These are phyloP conservation scores for Pseudoscleropodium purum DNA, from an alignment of 225 moss, liverwort and hornwort genomes.

Conservation along the genomic window DNA sequence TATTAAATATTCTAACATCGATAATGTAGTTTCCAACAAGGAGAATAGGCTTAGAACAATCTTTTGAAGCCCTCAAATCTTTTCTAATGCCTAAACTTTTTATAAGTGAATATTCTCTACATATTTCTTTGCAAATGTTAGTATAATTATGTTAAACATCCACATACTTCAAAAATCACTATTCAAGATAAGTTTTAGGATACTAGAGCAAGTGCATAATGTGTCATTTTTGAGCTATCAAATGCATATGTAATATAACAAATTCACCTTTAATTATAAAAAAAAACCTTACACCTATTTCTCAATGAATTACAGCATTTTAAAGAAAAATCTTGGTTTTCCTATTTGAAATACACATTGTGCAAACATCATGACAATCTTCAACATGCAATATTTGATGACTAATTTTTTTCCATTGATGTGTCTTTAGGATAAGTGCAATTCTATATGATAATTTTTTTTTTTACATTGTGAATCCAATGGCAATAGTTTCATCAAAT, in stretches of 20 bases:
- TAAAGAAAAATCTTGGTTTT: neutral
- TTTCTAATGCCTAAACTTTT: no score
- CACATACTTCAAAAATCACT: fast-evolving
- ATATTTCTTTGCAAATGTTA: neutral
- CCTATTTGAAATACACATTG: neutral
- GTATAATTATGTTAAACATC: neutral
- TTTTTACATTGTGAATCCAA: no score
- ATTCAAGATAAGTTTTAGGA: neutral
- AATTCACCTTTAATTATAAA: neutral
- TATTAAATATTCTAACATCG: no score
- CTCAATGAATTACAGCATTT: neutral
- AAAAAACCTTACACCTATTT: neutral
- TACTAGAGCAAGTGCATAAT: fast-evolving
- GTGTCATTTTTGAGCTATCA: neutral
- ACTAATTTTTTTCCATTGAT: neutral
- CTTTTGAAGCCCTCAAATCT: no score
- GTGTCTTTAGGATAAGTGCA: neutral
- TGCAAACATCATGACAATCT: neutral
- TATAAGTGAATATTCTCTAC: neutral
- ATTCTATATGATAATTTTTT: neutral
- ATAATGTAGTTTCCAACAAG: no score
- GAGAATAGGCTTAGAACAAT: no score
- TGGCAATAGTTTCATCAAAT: no score
- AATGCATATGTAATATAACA: fast-evolving
- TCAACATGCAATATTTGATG: neutral